Evolutionary conservation across 257 asterid species (phyloP).

Genomic region (Handroanthus guayacan): DNA sequence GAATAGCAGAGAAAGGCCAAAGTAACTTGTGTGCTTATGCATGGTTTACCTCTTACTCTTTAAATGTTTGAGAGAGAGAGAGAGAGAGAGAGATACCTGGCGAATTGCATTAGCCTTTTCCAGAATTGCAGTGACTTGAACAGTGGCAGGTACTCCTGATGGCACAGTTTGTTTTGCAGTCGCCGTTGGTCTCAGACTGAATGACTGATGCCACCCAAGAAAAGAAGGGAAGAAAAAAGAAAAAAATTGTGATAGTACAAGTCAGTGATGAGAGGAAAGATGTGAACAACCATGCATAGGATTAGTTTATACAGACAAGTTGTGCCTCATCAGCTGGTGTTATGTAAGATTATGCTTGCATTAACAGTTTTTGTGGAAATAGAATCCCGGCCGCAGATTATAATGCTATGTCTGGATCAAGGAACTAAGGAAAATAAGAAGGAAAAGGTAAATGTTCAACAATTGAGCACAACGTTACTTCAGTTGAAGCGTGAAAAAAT

Average conservation of each 20-base stretch:
- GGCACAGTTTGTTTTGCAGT: constrained; percentile 56
- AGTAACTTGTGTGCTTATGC: background rate
- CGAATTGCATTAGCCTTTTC: constrained; percentile 93
- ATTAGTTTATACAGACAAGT: constrained; percentile 6
- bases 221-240: background rate
- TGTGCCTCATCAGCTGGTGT: background rate
- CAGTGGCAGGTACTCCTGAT: constrained; percentile 53
- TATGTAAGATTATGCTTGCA: background rate
- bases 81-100: constrained; percentile 60
- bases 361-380: background rate
- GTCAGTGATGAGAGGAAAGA: constrained; percentile 28
- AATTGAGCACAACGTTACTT: too few relatives aligned
- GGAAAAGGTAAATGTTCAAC: too few relatives aligned
- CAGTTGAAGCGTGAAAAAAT: too few relatives aligned
- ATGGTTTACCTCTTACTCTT: background rate
- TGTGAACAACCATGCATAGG: background rate
- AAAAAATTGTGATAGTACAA: constrained; percentile 10
- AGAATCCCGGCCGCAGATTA: too few relatives aligned
- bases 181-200: constrained; percentile 76
- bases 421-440: too few relatives aligned
- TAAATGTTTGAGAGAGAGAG: constrained; percentile 10
- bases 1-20: constrained; percentile 4
- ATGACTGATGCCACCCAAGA: constrained; percentile 64
- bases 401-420: too few relatives aligned
- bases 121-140: constrained; percentile 81